Conservation (phyloP, 495 filamentous ascomycete species). For the Penicillium waksmanii region DNA sequence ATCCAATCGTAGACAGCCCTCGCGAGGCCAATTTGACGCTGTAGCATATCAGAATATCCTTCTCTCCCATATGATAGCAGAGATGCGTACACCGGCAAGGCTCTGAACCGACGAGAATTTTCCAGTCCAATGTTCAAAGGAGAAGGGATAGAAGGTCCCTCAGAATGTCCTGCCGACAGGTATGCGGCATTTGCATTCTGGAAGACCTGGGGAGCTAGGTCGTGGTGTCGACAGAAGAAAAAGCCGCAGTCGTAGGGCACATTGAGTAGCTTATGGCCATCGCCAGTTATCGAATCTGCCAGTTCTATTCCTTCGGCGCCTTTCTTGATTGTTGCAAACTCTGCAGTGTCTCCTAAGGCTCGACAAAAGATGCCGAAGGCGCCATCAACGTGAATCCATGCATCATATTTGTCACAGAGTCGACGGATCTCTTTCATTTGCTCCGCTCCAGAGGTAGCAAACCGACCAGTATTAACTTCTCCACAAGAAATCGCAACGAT, state of each 20-base stretch:
- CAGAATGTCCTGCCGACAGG: constrained; percentile 52
- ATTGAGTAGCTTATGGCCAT: constrained; percentile 92
- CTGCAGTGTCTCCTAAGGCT: constrained; percentile 57
- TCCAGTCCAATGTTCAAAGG: constrained; percentile 89
- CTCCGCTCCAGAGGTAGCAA: constrained; percentile 62
- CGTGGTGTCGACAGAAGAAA: constrained; percentile 71
- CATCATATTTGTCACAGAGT: constrained; percentile 72
- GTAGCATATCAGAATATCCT: constrained; percentile 73
- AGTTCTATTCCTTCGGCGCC: constrained; percentile 72
- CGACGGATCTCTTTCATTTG: constrained; percentile 67
- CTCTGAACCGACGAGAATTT: constrained; percentile 89
- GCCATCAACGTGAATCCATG: constrained; percentile 92
- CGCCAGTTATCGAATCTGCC: constrained; percentile 83
- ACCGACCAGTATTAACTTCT: constrained; percentile 90
- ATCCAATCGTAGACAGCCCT: constrained; percentile 67
- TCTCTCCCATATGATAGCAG: constrained; percentile 72
- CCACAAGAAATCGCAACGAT: constrained; percentile 81
- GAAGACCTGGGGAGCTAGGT: constrained; percentile 65
- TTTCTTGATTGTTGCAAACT: constrained; percentile 60
- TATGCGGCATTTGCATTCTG: constrained; percentile 87
- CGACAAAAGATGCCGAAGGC: constrained; percentile 88
- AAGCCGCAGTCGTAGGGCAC: constrained; percentile 95
- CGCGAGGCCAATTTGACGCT: constrained; percentile 71
- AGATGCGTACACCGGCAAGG: constrained; percentile 83
- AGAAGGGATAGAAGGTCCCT: constrained; percentile 61